phyloP scores from a whole-genome alignment of 805 yeast genomes.

The Deakozyma indianensis region DNA sequence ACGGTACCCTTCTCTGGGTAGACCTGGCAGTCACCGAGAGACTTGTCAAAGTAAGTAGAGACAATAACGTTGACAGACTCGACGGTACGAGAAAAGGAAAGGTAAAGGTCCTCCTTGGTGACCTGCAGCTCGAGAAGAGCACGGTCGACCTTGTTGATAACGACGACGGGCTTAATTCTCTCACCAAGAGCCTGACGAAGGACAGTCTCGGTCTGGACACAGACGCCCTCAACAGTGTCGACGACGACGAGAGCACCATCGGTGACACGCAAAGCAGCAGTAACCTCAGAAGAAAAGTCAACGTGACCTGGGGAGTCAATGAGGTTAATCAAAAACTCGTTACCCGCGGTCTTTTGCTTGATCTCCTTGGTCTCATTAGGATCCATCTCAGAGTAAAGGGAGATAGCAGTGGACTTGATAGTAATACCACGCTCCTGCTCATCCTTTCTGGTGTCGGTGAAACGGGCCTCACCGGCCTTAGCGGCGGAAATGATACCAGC shows the following conservation, averaged over 20 bases:
- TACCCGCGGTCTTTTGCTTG: conserved; percentile 83
- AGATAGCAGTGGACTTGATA: conserved; percentile 96
- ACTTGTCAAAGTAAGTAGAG: conserved; percentile 83
- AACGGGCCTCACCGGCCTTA: conserved; percentile 99
- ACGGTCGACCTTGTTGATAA: conserved; percentile 98
- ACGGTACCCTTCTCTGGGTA: conserved; percentile 99
- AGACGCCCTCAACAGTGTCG: conserved; percentile 99
- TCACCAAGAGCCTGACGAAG: conserved; percentile 98
- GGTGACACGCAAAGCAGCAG: conserved; percentile 99
- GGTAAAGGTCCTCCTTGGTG: conserved; percentile 97
- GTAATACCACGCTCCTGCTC: conserved; percentile 99
- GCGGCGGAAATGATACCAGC: conserved; percentile 99
- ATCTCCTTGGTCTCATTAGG: conserved; percentile 81
- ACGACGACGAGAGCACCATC: conserved; percentile 99
- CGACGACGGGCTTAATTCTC: conserved; percentile 98
- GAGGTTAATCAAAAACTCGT: conserved; percentile 91
- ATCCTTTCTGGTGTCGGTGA: conserved; percentile 99
- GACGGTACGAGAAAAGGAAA: conserved; percentile 95
- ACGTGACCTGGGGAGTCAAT: conserved; percentile 99
- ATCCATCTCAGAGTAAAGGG: conserved; percentile 76
- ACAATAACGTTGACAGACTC: conserved; percentile 98
- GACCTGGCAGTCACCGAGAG: conserved; percentile 92
- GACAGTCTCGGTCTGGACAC: conserved; percentile 99
- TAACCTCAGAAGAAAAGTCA: conserved; percentile 99
- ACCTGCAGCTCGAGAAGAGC: conserved; percentile 98